Base-by-base conservation (phyloP, 495 filamentous ascomycete species). In the Aspergillus indologenus region DNA sequence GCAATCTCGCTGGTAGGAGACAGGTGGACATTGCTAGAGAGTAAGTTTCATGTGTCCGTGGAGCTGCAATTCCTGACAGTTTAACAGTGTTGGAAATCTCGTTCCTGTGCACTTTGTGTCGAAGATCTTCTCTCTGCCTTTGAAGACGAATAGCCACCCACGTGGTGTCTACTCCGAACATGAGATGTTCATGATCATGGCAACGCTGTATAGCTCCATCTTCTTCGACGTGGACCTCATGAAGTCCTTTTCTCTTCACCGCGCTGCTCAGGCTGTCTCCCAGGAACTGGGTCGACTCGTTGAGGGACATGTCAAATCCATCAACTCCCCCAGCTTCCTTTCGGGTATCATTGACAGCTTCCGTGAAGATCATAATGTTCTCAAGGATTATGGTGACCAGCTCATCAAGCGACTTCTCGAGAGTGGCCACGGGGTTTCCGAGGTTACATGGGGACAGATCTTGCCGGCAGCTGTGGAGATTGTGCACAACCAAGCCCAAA, bases 11-110 rank as follows among this genome's bases (percentile, higher is more conserved):
- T 14, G 79, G 76, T 4, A 74, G 77, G 34, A 84, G 85, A 58
- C 86, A 90, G 66, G 78, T 91, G n/a, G 91, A 96, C 53, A 80
- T 91, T 34, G 81, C 90, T 21, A 82, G 87, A 51, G 89, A 94
- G 75, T 78, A 71, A 68, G 77, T 71, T 51, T 23, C 14, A 34
- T 12, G 17, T 11, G 43, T 56, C 1, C 12, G 40, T 43, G 11
- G 5, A 7, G 1, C 0, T 18, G 26, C 20, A 17, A 40, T 11
- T 8, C 2, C 26, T 22, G 34, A 57, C n/a, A 26, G 26, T 40
- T 12, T 22, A 31, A 40, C 44, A 79, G 74, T 63, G 80, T 93
- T 23, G 88, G 86, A 48, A 92, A 92, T 64, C 62, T 90, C 5
- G 87, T 83, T 0, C 86, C 86, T 3, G 82, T 88, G 7, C 82